Conservation (phyloP, 2,329 filamentous ascomycete genomes). For the Graphiopsis chlorocephala region DNA sequence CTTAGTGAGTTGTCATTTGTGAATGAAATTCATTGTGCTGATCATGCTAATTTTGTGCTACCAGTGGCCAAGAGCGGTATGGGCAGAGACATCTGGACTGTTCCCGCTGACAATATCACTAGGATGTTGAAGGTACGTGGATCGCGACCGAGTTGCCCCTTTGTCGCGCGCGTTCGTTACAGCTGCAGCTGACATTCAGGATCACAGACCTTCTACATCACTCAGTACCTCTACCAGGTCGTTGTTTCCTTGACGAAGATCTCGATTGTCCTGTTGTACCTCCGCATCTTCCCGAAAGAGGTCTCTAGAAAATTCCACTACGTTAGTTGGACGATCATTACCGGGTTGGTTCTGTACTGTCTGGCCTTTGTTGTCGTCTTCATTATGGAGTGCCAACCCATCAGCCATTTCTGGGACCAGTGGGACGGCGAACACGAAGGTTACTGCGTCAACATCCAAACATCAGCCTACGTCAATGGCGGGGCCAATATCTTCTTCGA, state of each 20-base stretch:
- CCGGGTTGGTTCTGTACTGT: background rate
- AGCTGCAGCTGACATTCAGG: background rate
- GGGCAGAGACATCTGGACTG: background rate
- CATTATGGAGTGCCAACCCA: background rate
- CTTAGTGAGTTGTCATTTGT: background rate
- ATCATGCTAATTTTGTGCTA: background rate
- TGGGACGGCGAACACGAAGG: slow-evolving; percentile 12
- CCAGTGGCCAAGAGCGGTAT: background rate
- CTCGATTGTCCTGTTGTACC: slow-evolving; percentile 4
- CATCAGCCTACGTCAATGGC: background rate
- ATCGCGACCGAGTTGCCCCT: no score
- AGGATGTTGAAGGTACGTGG: background rate
- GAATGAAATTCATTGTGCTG: background rate
- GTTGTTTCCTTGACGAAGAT: slow-evolving; percentile 1
- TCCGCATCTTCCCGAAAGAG: slow-evolving; percentile 9
- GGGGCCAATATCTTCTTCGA: slow-evolving; percentile 2
- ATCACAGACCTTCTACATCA: background rate
- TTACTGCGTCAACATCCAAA: background rate
- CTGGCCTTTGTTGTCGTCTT: background rate
- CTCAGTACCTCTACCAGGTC: background rate
- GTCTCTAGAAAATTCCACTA: background rate
- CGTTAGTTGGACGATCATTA: background rate
- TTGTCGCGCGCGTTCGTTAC: background rate
- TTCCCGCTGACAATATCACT: background rate
- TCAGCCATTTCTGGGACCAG: background rate